Evolutionary conservation across 495 filamentous ascomycete genomes (phyloP), one percentile per base, ranked within the genome.

Genomic region (Astrocystis sublimbata): DNA sequence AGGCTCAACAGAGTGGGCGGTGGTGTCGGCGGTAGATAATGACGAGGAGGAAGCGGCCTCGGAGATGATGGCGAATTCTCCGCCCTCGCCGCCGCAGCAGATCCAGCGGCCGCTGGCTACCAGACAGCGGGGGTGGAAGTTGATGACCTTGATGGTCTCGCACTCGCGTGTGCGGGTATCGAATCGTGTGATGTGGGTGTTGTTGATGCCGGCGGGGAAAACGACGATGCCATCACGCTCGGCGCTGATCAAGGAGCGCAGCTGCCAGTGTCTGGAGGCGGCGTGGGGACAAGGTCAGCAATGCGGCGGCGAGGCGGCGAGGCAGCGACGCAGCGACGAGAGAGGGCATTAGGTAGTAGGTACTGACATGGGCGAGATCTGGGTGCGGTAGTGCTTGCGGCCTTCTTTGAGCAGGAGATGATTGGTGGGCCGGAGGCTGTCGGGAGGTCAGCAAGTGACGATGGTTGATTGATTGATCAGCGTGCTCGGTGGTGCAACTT

Each of bases 171-270:
- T 87, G 49, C 82, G 81, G 6, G 89, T 85, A 61, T 94, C 84
- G 21, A 96, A 82, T 6, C 82, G 82, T 73, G 88, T 91, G 41
- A 98, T 80, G 47, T 92, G 84, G 30, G 63, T 67, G 56, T 72
- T 75, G 62, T 74, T 74, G 65, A 83, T 74, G 52, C 88, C 86
- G 68, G 83, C 85, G 52, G 92, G 91, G 66, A 93, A 94, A 79
- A 92, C 96, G 65, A 98, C 83, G 64, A 85, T 73, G 75, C 92
- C 85, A 23, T 86, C 83, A 60, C 87, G 83, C 55, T 90, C 88
- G 30, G 86, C 88, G 73, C 89, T 93, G 69, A 98, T 88, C 64
- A 96, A 86, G 66, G 96, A 92, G 52, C 92, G 90, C 49, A 98
- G 84, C 76, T 98, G 94, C 79, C 87, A 90, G 74, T 98, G 94